phyloP scores from a whole-genome alignment of 768 basidiomycete species.

The Tulasnella sp. region DNA sequence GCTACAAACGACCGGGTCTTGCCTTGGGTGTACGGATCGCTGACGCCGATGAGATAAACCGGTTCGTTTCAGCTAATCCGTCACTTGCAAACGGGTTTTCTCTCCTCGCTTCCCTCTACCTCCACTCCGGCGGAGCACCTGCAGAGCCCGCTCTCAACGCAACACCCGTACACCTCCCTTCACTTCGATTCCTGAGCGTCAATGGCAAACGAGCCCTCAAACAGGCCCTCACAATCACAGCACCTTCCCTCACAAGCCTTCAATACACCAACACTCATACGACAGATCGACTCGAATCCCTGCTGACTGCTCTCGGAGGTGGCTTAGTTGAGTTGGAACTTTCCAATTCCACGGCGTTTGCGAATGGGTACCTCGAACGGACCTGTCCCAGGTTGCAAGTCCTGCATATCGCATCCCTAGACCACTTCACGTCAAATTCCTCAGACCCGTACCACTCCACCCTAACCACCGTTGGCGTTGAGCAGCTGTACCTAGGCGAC shows the following conservation, averaged over 20 bases:
- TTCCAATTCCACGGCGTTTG: not conserved
- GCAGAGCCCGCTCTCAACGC: not conserved
- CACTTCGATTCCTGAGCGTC: not conserved
- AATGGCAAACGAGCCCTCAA: not conserved
- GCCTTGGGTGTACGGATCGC: not conserved
- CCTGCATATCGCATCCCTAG: not conserved
- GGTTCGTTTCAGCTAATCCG: not conserved
- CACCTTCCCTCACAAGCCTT: not conserved
- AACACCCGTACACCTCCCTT: not conserved
- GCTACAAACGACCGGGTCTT: not conserved
- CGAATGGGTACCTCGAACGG: not conserved
- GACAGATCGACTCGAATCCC: not conserved
- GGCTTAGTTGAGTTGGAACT: not conserved
- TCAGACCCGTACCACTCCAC: not conserved
- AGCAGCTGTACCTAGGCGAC: not conserved
- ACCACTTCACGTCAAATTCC: not conserved
- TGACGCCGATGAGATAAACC: not conserved
- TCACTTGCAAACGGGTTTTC: not conserved
- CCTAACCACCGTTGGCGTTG: not conserved
- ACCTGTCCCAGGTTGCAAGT: not conserved
- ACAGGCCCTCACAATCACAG: not conserved
- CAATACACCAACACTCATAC: not conserved
- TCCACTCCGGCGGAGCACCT: not conserved
- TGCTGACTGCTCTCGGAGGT: not conserved
- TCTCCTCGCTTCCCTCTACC: not conserved